phyloP scores from a whole-genome alignment of 345 rosid genomes.

The Punica granatum region DNA sequence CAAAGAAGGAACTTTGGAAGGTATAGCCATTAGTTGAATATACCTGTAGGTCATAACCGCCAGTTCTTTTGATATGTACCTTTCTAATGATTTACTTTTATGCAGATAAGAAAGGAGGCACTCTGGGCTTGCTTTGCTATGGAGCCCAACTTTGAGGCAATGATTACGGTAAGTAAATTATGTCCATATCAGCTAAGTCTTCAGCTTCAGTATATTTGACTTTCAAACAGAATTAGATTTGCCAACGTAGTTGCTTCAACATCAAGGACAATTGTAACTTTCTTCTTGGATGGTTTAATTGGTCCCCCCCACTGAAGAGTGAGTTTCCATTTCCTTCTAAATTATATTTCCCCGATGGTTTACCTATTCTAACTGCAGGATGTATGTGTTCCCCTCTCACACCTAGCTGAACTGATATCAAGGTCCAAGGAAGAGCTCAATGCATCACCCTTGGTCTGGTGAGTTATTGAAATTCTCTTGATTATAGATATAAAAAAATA shows the following conservation, averaged over 20 bases:
- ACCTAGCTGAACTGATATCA: slow-evolving; percentile 69
- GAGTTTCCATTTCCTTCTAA: neutral
- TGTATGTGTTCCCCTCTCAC: slow-evolving; percentile 86
- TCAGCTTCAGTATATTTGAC: neutral
- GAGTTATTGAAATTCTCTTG: slow-evolving; percentile 5
- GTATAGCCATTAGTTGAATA: slow-evolving; percentile 26
- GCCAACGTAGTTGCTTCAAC: neutral
- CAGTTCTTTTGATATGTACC: neutral
- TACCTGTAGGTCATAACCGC: neutral
- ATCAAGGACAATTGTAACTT: neutral
- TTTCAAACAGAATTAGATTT: neutral
- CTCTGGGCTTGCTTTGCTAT: slow-evolving; percentile 87
- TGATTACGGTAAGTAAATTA: slow-evolving; percentile 57
- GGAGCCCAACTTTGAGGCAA: slow-evolving; percentile 77
- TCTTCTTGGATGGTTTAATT: too few relatives aligned
- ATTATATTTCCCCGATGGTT: neutral
- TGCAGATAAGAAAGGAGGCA: slow-evolving; percentile 89
- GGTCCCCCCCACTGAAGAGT: neutral
- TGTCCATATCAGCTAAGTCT: neutral
- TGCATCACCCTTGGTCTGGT: slow-evolving; percentile 65
- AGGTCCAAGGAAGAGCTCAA: slow-evolving; percentile 67
- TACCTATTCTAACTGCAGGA: slow-evolving; percentile 38
- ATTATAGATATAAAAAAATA: neutral
- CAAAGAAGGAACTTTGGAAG: slow-evolving; percentile 91
- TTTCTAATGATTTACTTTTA: neutral